These are phyloP conservation scores for Globisporangium solare DNA, from an alignment of 352 stramenopile genomes.

Conservation along the genomic window DNA sequence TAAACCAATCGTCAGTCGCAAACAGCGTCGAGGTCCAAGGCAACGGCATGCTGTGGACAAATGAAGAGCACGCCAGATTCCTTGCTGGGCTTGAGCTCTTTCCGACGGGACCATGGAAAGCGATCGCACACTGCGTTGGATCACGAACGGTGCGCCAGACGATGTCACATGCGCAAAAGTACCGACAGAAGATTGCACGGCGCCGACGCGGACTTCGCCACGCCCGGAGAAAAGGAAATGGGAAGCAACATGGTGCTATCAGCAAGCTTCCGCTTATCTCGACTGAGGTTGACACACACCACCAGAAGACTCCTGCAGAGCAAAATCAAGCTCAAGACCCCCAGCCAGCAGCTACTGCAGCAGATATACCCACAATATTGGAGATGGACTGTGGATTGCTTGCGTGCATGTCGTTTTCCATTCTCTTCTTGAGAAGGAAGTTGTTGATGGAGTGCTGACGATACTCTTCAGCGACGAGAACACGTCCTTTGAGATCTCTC, in stretches of 20 bases:
- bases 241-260: not conserved
- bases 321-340: no score
- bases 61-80: slow-evolving; percentile 49
- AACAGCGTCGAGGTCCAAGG: not conserved
- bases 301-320: no score
- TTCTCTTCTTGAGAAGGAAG: slow-evolving; percentile 1
- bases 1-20: not conserved
- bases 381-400: no score
- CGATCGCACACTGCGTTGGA: slow-evolving; percentile 37
- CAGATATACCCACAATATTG: no score
- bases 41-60: slow-evolving; percentile 27
- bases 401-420: not conserved
- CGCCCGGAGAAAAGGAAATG: no score
- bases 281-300: no score
- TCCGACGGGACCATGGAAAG: slow-evolving; percentile 39
- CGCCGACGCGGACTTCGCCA: no score
- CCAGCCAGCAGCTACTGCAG: no score
- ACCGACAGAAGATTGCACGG: slow-evolving; percentile 47
- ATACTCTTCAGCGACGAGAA: slow-evolving; percentile 1
- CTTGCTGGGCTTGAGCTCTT: slow-evolving; percentile 41
- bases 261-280: no score
- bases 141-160: slow-evolving; percentile 41
- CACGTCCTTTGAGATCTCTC: not conserved
- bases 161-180: slow-evolving; percentile 57
- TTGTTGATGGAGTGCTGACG: slow-evolving; percentile 7